These are phyloP conservation scores for Trichoderma breve DNA, from an alignment of 2,329 filamentous ascomycete species.

Conservation along the genomic window DNA sequence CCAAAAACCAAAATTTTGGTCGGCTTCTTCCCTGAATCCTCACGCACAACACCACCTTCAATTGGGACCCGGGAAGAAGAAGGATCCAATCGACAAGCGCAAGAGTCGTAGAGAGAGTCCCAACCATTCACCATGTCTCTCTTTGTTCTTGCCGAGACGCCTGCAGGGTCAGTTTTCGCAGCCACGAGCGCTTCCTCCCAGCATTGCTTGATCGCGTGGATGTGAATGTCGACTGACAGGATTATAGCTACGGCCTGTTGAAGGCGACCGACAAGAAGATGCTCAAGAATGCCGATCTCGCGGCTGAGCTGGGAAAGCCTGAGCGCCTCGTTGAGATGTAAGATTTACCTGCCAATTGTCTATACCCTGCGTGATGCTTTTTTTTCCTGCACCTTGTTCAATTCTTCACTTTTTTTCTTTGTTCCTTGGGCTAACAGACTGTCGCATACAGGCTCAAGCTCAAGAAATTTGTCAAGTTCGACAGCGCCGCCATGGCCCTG, in stretches of 20 bases:
- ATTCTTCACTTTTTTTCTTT: not conserved
- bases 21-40: slow-evolving; percentile 34
- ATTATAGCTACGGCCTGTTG: slow-evolving; percentile 85
- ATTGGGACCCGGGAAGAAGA: slow-evolving; percentile 39
- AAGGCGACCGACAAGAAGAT: slow-evolving; percentile 99
- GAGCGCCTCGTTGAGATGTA: slow-evolving; percentile 86
- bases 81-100: slow-evolving; percentile 33
- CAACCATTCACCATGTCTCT: slow-evolving; percentile 66
- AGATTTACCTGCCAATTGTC: slow-evolving; percentile 38
- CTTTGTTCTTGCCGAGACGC: slow-evolving; percentile 91
- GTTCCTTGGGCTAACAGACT: slow-evolving; percentile 11
- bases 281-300: slow-evolving; percentile 79
- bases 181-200: not conserved
- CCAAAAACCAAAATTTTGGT: slow-evolving; percentile 31
- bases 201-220: not conserved
- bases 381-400: not conserved
- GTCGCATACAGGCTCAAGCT: slow-evolving; percentile 69
- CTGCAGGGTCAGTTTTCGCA: slow-evolving; percentile 63
- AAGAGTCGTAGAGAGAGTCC: slow-evolving; percentile 33
- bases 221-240: slow-evolving; percentile 31
- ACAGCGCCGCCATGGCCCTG: slow-evolving; percentile 84
- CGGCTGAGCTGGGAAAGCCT: slow-evolving; percentile 70
- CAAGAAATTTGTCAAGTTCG: slow-evolving; percentile 97
- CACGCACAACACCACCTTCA: slow-evolving; percentile 36
- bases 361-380: not conserved